A percentile compares a stretch with the other conserved stretches of the same genome.
Evolutionary conservation across 1,284 basidiomycete genomes (phyloP).

Genomic region (Salmacisia buchloeana): DNA sequence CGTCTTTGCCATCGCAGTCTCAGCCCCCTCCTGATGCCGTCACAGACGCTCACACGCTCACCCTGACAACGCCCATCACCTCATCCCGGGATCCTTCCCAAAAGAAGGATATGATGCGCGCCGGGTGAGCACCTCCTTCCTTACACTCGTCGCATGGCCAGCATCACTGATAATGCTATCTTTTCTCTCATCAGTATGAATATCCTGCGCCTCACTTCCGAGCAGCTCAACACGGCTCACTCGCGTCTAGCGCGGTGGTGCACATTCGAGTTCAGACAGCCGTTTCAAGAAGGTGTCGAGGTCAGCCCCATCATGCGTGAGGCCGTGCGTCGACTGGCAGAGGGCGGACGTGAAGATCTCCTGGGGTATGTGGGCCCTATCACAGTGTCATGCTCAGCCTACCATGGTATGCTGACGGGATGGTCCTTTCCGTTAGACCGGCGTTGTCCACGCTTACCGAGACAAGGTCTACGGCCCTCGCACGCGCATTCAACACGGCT

Average conservation of each 20-base stretch:
- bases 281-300: slow-evolving; percentile 58
- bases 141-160: slow-evolving; percentile 16
- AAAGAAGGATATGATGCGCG: slow-evolving; percentile 7
- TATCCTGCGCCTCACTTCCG: slow-evolving; percentile 75
- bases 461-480: slow-evolving; percentile 72
- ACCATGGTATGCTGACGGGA: not conserved
- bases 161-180: too few species aligned
- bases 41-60: not conserved
- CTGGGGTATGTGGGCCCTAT: slow-evolving; percentile 17
- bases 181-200: too few species aligned
- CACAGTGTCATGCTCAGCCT: not conserved
- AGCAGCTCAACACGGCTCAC: slow-evolving; percentile 79
- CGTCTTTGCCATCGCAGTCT: not conserved
- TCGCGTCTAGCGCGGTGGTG: slow-evolving; percentile 82
- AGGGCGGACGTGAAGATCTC: slow-evolving; percentile 57
- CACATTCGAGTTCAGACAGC: slow-evolving; percentile 73
- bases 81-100: not conserved
- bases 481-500: slow-evolving; percentile 75
- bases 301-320: slow-evolving; percentile 67
- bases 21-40: not conserved
- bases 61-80: not conserved
- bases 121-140: not conserved
- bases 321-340: slow-evolving; percentile 66
- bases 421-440: slow-evolving; percentile 3
- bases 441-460: slow-evolving; percentile 70